phyloP scores from a whole-genome alignment of 208 protist species.

The Leishmania guyanensis region DNA sequence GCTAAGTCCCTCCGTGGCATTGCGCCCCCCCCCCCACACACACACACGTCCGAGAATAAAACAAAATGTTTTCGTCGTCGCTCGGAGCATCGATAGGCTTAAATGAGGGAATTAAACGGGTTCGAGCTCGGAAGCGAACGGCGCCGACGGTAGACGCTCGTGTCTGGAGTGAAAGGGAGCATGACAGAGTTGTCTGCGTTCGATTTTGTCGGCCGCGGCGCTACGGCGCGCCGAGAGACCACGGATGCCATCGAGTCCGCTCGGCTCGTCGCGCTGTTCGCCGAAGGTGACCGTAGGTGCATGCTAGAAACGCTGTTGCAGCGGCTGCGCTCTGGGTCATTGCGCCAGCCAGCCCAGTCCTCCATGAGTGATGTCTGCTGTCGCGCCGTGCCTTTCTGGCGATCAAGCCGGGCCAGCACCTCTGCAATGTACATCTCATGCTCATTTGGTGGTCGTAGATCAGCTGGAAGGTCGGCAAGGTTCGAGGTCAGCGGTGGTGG shows the following conservation, averaged over 20 bases:
- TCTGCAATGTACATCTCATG: conserved; percentile 52
- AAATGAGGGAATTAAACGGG: conserved; percentile 17
- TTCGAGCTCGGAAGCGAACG: conserved; percentile 11
- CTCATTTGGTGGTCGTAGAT: conserved; percentile 22
- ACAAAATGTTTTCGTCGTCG: not conserved
- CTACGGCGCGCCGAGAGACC: conserved; percentile 55
- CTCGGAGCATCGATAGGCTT: not conserved
- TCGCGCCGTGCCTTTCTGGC: conserved; percentile 17
- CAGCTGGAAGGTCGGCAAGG: conserved; percentile 28
- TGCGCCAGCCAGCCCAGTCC: conserved; percentile 74
- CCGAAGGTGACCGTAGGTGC: conserved; percentile 26
- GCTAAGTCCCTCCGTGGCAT: not conserved
- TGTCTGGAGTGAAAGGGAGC: conserved; percentile 28
- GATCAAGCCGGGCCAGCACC: conserved; percentile 40
- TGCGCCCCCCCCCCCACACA: not conserved
- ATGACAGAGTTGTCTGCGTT: conserved; percentile 35
- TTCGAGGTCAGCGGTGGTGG: conserved; percentile 26
- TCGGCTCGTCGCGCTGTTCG: conserved; percentile 46
- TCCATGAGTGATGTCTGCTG: conserved; percentile 59
- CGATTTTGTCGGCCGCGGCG: conserved; percentile 75
- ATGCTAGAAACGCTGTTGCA: conserved; percentile 30
- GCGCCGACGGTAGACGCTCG: conserved; percentile 12
- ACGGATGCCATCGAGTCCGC: conserved; percentile 71
- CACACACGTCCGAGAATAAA: not conserved
- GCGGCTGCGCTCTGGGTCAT: conserved; percentile 31